These are phyloP conservation scores for Alternaria novae-zelandiae DNA, from an alignment of 2,329 filamentous ascomycete species.

Conservation along the genomic window DNA sequence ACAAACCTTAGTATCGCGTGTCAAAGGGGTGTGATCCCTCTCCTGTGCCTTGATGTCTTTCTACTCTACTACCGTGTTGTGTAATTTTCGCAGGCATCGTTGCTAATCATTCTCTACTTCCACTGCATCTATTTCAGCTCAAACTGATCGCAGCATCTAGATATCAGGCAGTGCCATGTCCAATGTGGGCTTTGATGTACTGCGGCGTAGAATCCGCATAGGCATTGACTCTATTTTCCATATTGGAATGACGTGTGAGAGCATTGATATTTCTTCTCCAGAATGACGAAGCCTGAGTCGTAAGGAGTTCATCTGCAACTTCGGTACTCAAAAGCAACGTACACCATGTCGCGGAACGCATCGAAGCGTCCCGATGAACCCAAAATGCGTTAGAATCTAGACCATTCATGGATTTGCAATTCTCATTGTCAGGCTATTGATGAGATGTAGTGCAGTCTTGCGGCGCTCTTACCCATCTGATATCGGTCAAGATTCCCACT, in stretches of 20 bases:
- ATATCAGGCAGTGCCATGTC: no score
- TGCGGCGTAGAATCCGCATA: no score
- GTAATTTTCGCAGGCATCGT: no score
- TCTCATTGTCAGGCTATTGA: background rate
- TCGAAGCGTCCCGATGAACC: background rate
- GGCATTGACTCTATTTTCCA: no score
- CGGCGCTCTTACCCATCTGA: background rate
- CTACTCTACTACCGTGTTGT: no score
- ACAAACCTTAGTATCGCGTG: no score
- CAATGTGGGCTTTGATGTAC: no score
- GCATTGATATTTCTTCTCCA: background rate
- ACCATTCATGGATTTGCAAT: background rate
- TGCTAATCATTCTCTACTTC: no score
- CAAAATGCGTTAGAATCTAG: background rate
- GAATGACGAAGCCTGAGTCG: background rate
- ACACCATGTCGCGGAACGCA: background rate
- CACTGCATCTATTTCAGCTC: no score
- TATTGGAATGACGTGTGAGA: background rate
- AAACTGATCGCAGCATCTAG: no score
- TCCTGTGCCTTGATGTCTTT: no score
- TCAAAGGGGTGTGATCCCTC: no score
- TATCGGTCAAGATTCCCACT: background rate
- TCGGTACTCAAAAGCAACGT: background rate
- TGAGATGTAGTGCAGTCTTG: background rate
- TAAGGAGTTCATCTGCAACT: fast-evolving